Evolutionary conservation across 805 yeast species (phyloP), one percentile per base, ranked within the genome.

Genomic region (Candida verbasci): DNA sequence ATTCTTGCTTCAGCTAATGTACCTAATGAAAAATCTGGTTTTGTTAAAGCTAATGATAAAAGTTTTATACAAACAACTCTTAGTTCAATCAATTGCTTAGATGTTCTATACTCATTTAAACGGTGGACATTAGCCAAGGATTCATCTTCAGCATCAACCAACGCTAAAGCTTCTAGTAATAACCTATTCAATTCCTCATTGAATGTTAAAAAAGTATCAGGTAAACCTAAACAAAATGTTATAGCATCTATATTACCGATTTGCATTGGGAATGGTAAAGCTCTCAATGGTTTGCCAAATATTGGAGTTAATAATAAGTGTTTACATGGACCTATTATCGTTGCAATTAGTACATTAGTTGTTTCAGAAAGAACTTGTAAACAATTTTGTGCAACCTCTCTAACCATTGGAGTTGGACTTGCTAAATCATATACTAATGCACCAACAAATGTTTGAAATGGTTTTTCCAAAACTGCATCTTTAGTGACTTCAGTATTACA

Each of bases 141-240:
- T 49, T 91, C 97, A 56, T 93, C 99, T 40, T 93, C 98, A 0
- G 98, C 97, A 62, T 93, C 98, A 6, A 93, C 97, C 33, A 93
- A 65, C 0, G 96, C 96, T 38, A 91, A 68, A 0, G 97, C 96
- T 55, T 93, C 99, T 40, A 86, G 76, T 8, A 93, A 62, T 38
- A 94, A 65, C 36, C 99, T 67, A 41, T 82, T 84, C 41, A 93
- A 62, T 52, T 94, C 97, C 38, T 93, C 97, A 47, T 85, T 86
- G 55, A 87, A 91, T 8, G 82, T 81, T 45, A 91, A 64, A 47
- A 91, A 88, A 0, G 96, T 73, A 44, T 83, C 75, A 9, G 86
- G 93, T 33, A 91, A 67, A 1, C 82, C 78, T 40, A 93, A 64
- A 53, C 97, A 91, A 58, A 81, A 94, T 0, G 95, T 81, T n/a